Evolutionary conservation across 2,329 filamentous ascomycete species (phyloP).

Genomic region (Geosmithia morbida): DNA sequence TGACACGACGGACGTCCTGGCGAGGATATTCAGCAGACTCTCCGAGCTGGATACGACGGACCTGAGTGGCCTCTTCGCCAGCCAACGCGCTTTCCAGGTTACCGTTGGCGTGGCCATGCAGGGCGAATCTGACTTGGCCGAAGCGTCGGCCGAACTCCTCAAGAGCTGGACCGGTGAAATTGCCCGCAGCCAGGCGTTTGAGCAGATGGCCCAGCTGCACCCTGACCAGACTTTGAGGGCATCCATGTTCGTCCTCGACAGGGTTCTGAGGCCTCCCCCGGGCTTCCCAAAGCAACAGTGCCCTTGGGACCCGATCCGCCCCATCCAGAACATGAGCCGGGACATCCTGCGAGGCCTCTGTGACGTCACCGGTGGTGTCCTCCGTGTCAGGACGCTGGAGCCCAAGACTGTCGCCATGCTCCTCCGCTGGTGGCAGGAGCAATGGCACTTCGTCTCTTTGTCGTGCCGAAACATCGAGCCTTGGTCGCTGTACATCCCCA

Average conservation of each 20-base stretch:
- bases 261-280: conserved; percentile 14
- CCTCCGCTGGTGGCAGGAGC: conserved; percentile 65
- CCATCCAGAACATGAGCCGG: conserved; percentile 40
- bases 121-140: conserved; percentile 63
- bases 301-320: conserved; percentile 43
- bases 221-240: conserved; percentile 24
- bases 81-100: conserved; percentile 53
- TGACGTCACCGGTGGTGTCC: conserved; percentile 39
- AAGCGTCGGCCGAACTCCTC: conserved; percentile 67
- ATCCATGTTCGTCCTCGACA: conserved; percentile 27
- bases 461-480: conserved; percentile 72
- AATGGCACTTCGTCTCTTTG: conserved; percentile 70
- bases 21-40: conserved; percentile 62
- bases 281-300: conserved; percentile 4
- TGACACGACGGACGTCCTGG: conserved; percentile 43
- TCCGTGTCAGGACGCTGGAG: conserved; percentile 40
- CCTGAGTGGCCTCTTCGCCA: conserved; percentile 54
- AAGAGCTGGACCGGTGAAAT: conserved; percentile 65
- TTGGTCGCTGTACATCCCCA: conserved; percentile 69
- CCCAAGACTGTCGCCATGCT: conserved; percentile 50
- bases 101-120: conserved; percentile 72
- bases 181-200: conserved; percentile 23
- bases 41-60: conserved; percentile 60
- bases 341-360: conserved; percentile 42
- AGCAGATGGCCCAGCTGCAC: conserved; percentile 23